Base-by-base conservation (phyloP, 176 grass and related monocot species). In the Dendrocalamus sinicus region DNA sequence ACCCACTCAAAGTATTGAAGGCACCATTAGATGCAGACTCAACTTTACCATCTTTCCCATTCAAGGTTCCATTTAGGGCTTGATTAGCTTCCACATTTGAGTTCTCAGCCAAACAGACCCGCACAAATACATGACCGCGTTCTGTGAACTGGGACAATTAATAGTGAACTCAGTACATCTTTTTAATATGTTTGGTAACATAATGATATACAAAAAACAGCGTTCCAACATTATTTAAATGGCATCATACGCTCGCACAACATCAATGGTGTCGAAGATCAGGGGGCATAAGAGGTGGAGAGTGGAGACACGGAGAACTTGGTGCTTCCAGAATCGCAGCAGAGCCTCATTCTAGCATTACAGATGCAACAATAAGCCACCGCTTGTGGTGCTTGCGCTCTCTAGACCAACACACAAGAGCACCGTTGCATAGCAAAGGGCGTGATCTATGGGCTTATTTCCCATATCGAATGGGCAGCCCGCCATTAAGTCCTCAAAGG, bases 1-100 rank as follows among this genome's bases (percentile, higher is more conserved):
- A 92, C 67, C 96, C 96, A 86, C 96, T 95, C 72, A 98, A 85
- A 82, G 93, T 98, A 83, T 98, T 91, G 62, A 89, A 93, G 69
- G 83, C 60, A 16, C 76, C 81, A 72, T 92, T 89, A 48, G 76
- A 65, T 26, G 59, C 43, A 52, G 85, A 68, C 19, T 67, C 81
- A 87, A 87, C 67, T 79, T 87, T 89, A 63, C 91, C 85, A 63
- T 82, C 84, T 83, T 87, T 76, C 53, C 86, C 85, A 32, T 87
- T 86, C 46, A 90, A 76, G 19, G 70, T 64, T 88, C 84, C 84
- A 86, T 87, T 67, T 69, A 53, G 32, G 67, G 81, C 51, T 72
- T 65, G 70, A 73, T 78, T 80, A 51, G 48, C 35, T 67, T 75
- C 80, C 28, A 55, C 32, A 74, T 88, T 82, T 87, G 83, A 79